phyloP scores from a whole-genome alignment of 768 basidiomycete species.

The Pleurotus ostreatus region DNA sequence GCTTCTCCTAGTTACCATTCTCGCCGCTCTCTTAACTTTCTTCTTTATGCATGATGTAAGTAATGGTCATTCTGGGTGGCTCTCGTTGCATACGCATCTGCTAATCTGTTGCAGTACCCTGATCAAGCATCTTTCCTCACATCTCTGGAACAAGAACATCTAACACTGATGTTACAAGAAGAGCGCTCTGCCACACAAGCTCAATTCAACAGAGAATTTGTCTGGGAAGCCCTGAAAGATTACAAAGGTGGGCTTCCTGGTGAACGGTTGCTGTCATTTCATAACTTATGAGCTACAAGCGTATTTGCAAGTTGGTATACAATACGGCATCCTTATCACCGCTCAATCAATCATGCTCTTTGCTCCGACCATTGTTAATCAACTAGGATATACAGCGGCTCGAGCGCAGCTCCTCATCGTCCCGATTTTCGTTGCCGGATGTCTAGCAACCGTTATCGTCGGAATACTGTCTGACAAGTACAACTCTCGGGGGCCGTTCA shows the following conservation, averaged over 20 bases:
- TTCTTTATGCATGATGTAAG: conserved; percentile 35
- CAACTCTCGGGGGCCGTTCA: conserved; percentile 35
- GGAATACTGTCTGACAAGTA: conserved; percentile 29
- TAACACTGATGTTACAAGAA: conserved; percentile 20
- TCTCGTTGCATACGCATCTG: not conserved
- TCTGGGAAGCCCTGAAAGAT: conserved; percentile 28
- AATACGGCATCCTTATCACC: conserved; percentile 4
- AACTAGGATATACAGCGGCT: conserved; percentile 40
- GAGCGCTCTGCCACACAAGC: conserved; percentile 24
- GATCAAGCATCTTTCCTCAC: conserved; percentile 39
- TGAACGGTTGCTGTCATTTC: too few relatives aligned
- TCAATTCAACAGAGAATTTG: conserved; percentile 26
- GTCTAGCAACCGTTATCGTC: conserved; percentile 21
- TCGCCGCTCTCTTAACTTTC: conserved; percentile 29
- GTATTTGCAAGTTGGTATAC: conserved; percentile 4
- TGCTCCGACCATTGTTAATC: conserved; percentile 26
- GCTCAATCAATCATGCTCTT: conserved; percentile 19
- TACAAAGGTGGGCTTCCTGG: not conserved
- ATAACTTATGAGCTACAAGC: not conserved
- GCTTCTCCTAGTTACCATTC: conserved; percentile 24
- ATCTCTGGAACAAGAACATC: conserved; percentile 24
- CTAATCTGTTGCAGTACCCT: conserved; percentile 27
- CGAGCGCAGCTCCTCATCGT: conserved; percentile 31
- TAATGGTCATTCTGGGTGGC: not conserved
- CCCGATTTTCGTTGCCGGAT: conserved; percentile 28